Percentiles rank a stretch among this genome's conserved stretches.
phyloP scores from a whole-genome alignment of 2,329 filamentous ascomycete genomes.

The Thelonectria blattea region DNA sequence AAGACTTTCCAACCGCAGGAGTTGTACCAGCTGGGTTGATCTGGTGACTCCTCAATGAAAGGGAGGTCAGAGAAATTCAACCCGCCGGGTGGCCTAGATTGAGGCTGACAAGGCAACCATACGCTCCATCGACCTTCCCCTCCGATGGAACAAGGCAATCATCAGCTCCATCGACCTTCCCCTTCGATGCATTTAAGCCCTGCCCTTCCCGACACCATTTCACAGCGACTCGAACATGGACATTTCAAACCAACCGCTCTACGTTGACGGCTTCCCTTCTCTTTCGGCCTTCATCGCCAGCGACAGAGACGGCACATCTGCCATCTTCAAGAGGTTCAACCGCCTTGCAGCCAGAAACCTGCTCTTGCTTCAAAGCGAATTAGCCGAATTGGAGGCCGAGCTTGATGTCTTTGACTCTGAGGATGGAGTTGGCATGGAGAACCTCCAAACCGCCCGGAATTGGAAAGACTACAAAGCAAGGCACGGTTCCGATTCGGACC shows the following conservation, averaged over 20 bases:
- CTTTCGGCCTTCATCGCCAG: conserved; percentile 17
- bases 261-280: conserved; percentile 18
- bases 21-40: too few species aligned
- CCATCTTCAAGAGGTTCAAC: conserved; percentile 20
- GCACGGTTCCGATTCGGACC: neutral
- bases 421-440: neutral
- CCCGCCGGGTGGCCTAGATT: too few species aligned
- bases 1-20: too few species aligned
- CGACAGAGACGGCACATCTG: conserved; percentile 17
- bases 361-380: neutral
- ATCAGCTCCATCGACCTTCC: too few species aligned
- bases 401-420: neutral
- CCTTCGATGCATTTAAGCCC: too few species aligned
- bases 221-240: too few species aligned
- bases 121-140: too few species aligned
- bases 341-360: conserved; percentile 16
- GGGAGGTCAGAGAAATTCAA: too few species aligned
- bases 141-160: too few species aligned
- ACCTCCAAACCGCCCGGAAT: neutral
- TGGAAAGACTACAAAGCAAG: neutral
- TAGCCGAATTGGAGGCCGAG: neutral
- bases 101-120: too few species aligned
- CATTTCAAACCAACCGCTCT: neutral
- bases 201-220: too few species aligned
- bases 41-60: too few species aligned